phyloP scores from a whole-genome alignment of 2,329 filamentous ascomycete species.

The Arachnomyces sp. region DNA sequence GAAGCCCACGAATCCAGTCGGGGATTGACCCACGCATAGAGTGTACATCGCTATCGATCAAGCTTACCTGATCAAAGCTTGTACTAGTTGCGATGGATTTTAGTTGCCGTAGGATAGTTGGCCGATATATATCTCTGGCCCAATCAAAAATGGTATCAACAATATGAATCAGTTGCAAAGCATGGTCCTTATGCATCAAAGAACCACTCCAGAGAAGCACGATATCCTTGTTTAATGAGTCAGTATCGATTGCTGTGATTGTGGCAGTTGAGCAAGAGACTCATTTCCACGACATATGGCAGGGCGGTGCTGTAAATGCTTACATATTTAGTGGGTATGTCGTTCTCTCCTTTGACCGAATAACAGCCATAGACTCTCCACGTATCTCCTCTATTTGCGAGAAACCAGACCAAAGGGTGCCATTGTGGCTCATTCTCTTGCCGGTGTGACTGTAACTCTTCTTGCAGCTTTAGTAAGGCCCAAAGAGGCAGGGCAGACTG shows the following conservation, averaged over 20 bases:
- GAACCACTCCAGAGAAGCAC: conserved; percentile 17
- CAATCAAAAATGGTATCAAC: conserved; percentile 25
- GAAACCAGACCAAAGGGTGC: background rate
- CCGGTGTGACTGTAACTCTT: conserved; percentile 2
- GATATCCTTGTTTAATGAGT: conserved; percentile 10
- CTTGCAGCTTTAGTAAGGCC: conserved; percentile 9
- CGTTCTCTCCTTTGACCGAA: background rate
- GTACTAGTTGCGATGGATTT: too few relatives aligned
- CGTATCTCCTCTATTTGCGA: background rate
- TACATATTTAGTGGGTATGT: background rate
- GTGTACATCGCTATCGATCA: too few relatives aligned
- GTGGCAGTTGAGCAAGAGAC: background rate
- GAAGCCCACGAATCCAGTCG: too few relatives aligned
- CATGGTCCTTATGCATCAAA: conserved; percentile 14
- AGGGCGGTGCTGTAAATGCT: background rate
- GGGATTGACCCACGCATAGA: too few relatives aligned
- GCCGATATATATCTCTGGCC: conserved; percentile 22
- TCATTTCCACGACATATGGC: background rate
- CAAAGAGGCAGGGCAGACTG: conserved; percentile 12
- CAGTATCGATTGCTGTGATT: too few relatives aligned
- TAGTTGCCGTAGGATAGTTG: conserved; percentile 16
- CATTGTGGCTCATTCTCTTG: too few relatives aligned
- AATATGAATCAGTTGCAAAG: conserved; percentile 22
- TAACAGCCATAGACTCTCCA: background rate
- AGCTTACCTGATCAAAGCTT: too few relatives aligned